These are phyloP conservation scores for Skeletonema tropicum DNA, from an alignment of 108 stramenopile genomes.

Conservation along the genomic window DNA sequence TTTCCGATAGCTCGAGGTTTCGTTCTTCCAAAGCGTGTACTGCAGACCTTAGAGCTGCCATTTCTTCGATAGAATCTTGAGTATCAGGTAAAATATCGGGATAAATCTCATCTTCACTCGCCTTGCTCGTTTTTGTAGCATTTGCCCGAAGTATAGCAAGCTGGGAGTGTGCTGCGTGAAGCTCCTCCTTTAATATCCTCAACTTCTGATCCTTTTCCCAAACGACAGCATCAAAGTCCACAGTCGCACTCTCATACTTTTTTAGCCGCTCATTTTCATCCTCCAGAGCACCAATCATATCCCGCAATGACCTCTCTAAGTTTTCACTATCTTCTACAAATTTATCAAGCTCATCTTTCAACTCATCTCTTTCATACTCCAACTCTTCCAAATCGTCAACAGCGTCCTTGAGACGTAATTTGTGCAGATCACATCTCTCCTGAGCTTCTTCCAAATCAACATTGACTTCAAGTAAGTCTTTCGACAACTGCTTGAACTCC, in stretches of 20 bases:
- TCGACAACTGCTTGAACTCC: conserved; percentile 7
- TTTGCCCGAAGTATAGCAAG: neutral
- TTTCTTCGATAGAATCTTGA: conserved; percentile 15
- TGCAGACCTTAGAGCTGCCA: conserved; percentile 18
- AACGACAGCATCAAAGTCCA: conserved; percentile 28
- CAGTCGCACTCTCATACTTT: conserved; percentile 17
- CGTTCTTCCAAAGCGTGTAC: conserved; percentile 19
- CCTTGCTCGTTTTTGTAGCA: neutral
- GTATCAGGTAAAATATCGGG: conserved; percentile 30
- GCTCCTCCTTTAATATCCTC: conserved; percentile 9
- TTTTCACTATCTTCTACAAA: conserved; percentile 5
- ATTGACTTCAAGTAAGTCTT: conserved; percentile 4
- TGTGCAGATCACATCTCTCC: conserved; percentile 37
- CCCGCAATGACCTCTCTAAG: conserved; percentile 25
- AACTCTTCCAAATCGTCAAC: conserved; percentile 48
- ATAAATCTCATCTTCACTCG: conserved; percentile 12
- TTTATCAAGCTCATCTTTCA: conserved; percentile 20
- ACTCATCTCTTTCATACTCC: conserved; percentile 37
- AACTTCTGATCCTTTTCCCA: conserved; percentile 30
- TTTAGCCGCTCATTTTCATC: conserved; percentile 33
- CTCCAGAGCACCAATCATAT: conserved; percentile 33
- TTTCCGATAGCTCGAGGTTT: conserved; percentile 20
- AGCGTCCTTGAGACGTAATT: conserved; percentile 39
- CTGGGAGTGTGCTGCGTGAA: conserved; percentile 3
- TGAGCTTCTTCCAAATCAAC: conserved; percentile 22